Conservation (phyloP, 768 basidiomycete genomes). For the Boletus rex-veris region DNA sequence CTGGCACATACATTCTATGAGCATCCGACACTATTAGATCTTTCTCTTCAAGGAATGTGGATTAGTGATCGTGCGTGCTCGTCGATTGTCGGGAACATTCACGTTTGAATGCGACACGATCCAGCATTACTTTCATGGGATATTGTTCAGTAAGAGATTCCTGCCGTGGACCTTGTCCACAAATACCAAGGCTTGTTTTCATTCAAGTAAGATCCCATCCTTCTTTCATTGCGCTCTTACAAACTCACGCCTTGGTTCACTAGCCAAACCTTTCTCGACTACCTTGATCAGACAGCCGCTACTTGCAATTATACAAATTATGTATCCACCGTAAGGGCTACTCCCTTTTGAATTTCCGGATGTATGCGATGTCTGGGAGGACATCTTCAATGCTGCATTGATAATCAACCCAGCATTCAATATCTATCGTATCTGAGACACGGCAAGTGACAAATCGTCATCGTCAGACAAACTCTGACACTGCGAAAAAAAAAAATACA, state of each 20-base stretch:
- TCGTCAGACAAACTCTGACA: background rate
- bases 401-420: slow-evolving; percentile 72
- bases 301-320: slow-evolving; percentile 66
- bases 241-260: background rate
- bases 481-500: slow-evolving; percentile 1
- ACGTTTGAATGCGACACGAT: background rate
- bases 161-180: slow-evolving; percentile 71
- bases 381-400: slow-evolving; percentile 60
- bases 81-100: background rate
- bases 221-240: background rate
- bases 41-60: slow-evolving; percentile 69
- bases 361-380: slow-evolving; percentile 67
- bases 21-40: slow-evolving; percentile 47
- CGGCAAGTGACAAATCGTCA: slow-evolving; percentile 29
- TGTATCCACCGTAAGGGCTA: slow-evolving; percentile 50
- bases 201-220: slow-evolving; percentile 54
- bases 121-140: slow-evolving; percentile 58
- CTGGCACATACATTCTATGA: slow-evolving; percentile 66
- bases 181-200: slow-evolving; percentile 69
- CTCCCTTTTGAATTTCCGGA: slow-evolving; percentile 49
- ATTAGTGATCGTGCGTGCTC: slow-evolving; percentile 59
- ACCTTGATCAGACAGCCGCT: slow-evolving; percentile 51
- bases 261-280: slow-evolving; percentile 59
- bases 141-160: slow-evolving; percentile 65
- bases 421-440: slow-evolving; percentile 75